Evolutionary conservation across 1,284 basidiomycete species (phyloP), one percentile per base, ranked within the genome.

Genomic region (Trichosporon ovoides): DNA sequence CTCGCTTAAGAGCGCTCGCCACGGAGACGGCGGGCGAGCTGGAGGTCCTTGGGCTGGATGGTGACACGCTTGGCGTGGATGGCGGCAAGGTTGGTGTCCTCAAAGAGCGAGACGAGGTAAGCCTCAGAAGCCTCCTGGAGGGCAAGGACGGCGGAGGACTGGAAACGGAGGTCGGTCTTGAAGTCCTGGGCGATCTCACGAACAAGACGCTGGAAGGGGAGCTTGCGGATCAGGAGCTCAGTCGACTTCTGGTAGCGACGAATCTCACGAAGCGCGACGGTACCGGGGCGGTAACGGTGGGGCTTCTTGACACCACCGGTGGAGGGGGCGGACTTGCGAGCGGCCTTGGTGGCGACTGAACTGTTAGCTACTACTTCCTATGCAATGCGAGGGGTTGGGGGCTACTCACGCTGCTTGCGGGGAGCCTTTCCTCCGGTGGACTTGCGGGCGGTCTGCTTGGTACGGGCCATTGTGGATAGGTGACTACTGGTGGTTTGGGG

Each of bases 31-130:
- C 88, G 84, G 46, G 88, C 88, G 60, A 90, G 82, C 64, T 87
- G 86, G 62, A 90, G 82, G 79, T 89, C 88, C 80, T 88, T 86
- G 61, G 85, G 85, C 77, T 87, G 85, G 69, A 86, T 85, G 55
- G 84, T 85, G 63, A 92, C 89, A 80, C 89, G 87, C 85, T 91
- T 91, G 67, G 90, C 88, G 80, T 89, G 87, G 79, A 93, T 93
- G 64, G 90, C 91, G 70, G 89, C 89, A 81, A 91, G 85, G 83
- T 91, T 91, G 73, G 89, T 77, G 63, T 64, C 63, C 63, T 64
- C 63, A 76, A 95, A 94, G 68, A 92, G 82, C 20, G 87, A 89
- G 78, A 93, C 90, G 68, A 92, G 88, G 83, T 94, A 93, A 20
- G 90, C 91, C 81, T 94, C 91, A 55, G 88, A 83, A 35, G 90